Evolutionary conservation across 2,329 filamentous ascomycete species (phyloP), one percentile per base, ranked within the genome.

Genomic region (Ophioceras dolichostomum): DNA sequence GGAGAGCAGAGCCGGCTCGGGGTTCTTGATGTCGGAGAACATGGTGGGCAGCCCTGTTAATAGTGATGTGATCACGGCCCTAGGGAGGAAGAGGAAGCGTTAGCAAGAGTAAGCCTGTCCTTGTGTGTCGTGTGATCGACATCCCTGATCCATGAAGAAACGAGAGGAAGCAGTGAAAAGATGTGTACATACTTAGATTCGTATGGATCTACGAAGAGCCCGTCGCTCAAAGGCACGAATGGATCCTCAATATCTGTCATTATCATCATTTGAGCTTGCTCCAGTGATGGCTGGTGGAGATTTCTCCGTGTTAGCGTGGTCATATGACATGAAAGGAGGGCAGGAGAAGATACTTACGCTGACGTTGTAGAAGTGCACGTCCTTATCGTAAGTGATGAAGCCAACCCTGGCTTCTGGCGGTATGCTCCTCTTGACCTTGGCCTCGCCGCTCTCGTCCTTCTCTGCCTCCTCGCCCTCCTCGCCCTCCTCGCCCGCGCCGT

Each of bases 161-260:
- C 22, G n/a, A n/a, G n/a, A n/a, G n/a, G n/a, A n/a, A n/a, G n/a
- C n/a, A n/a, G 14, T n/a, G 24, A 19, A 22, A 30, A 49, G n/a
- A 10, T 6, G n/a, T 12, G 14, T 16, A 19, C 39, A 12, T 61
- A 76, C 67, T 82, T 89, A 32, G 86, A 91, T 56, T 94, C 85
- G 49, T 87, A 79, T 2, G 91, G 87, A 56, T 98, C 89, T 13
- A 96, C 89, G 56, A 96, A 96, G 9, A 98, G 68, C 13, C 89
- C 88, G 40, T 94, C 83, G 44, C 83, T 86, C 14, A 98, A 67
- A 3, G 91, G 88, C 13, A 96, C 78, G 55, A 98, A 98, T 0
- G 91, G 91, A 47, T 98, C 91, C 50, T 96, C 88, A 34, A 98
- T 73, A 54, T 98, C 91, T 4, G 91, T 84, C 85, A 98, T 94